Base-by-base conservation (phyloP, 2,329 filamentous ascomycete genomes). In the Trichoderma afroharzianum region DNA sequence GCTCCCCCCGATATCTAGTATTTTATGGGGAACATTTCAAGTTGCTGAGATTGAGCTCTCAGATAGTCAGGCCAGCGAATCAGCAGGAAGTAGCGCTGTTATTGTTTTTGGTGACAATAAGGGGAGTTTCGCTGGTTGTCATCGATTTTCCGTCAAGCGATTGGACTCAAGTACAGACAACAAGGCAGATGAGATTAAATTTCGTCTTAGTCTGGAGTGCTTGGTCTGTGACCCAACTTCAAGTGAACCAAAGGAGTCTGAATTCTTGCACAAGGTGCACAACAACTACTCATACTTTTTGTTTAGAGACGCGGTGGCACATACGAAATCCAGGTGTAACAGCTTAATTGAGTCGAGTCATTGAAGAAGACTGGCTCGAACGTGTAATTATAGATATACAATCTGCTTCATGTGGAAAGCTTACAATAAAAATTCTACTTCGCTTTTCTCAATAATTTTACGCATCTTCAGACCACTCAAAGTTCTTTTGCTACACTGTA, bases 21-120 rank as follows among this genome's bases (percentile, higher is more conserved):
- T 43, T 43, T 8, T 68, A n/a, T 68, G 64, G 64, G 64, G 53
- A 28, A 39, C n/a, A 21, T 68, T 68, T 4, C 64, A 68, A 32
- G 7, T 68, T 12, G 64, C 64, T 11, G 26, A 68, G 1, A 43
- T 58, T 15, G 50, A 68, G 5, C 24, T 58, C 6, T 30, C 53
- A 21, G n/a, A 6, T 14, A 28, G 6, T 2, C 18, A 21, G 6
- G 2, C 55, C 4, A 7, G 15, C 11, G 14, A 12, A 28, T 11
- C 7, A 8, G 32, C 7, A 15, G 36, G 6, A 39, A 68, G 64
- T 21, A 43, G 33, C 0, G 18, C 53, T 43, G 64, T 58, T 24
- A 30, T 68, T 24, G 64, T 68, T 24, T 68, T 68, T 26, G 64
- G 64, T 43, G 55, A 58, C 18, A 32, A 14, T 11, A 18, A 12